These are phyloP conservation scores for Cladosporium sp. DNA, from an alignment of 2,329 filamentous ascomycete species.

Conservation along the genomic window DNA sequence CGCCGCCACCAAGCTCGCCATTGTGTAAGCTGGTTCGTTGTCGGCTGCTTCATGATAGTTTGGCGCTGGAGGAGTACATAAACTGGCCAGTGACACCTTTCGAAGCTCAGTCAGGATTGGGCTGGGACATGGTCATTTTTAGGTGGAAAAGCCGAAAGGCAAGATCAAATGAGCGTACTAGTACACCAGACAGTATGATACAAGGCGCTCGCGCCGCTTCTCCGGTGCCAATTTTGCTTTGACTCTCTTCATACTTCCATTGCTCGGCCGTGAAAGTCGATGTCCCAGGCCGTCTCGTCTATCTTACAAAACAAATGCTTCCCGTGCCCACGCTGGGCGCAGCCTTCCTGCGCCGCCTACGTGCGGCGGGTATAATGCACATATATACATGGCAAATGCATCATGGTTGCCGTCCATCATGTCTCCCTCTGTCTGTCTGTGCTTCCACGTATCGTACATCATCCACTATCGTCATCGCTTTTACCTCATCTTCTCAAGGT, in stretches of 20 bases:
- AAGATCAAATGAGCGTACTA: conserved; percentile 2
- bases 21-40: conserved; percentile 64
- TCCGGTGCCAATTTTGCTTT: not conserved
- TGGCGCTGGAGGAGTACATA: conserved; percentile 6
- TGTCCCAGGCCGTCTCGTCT: no score
- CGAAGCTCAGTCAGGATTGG: conserved; percentile 9
- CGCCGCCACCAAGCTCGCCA: conserved; percentile 95
- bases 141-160: conserved; percentile 8
- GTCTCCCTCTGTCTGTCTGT: no score
- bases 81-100: not conserved
- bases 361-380: no score
- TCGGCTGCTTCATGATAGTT: conserved; percentile 12
- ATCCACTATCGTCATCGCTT: not conserved
- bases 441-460: conserved; percentile 4
- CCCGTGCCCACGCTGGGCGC: no score
- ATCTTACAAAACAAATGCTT: no score
- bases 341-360: no score
- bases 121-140: conserved; percentile 5
- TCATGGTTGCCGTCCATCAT: no score
- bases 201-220: conserved; percentile 8
- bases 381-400: no score
- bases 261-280: no score
- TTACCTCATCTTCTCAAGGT: conserved; percentile 59
- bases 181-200: conserved; percentile 6
- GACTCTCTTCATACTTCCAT: not conserved